A percentile compares a stretch with the other conserved stretches of the same genome.
phyloP scores from a whole-genome alignment of 1,284 basidiomycete genomes.

The Sphaerobolus stellatus region DNA sequence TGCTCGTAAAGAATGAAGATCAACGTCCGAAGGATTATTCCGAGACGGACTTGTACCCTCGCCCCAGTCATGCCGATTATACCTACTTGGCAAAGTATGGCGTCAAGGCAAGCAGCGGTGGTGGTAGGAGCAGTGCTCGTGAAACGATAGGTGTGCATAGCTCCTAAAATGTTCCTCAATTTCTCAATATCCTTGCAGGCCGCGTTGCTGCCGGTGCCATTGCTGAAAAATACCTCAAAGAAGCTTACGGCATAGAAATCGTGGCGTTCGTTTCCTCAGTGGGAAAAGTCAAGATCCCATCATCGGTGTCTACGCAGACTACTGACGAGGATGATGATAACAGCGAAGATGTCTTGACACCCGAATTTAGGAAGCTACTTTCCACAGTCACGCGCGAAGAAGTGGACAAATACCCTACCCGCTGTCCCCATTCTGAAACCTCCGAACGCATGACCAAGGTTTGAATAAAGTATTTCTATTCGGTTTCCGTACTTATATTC shows the following conservation, averaged over 20 bases:
- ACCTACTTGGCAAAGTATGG: conserved; percentile 99
- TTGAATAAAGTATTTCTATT: conserved; percentile 11
- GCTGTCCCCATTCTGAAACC: conserved; percentile 90
- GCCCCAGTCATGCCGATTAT: conserved; percentile 97
- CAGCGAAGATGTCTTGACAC: conserved; percentile 75
- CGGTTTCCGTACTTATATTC: not conserved
- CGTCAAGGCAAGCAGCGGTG: conserved; percentile 95
- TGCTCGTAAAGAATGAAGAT: conserved; percentile 97
- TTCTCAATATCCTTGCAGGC: conserved; percentile 43
- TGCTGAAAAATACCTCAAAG: conserved; percentile 92
- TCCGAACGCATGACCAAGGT: conserved; percentile 90
- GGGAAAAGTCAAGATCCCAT: conserved; percentile 85
- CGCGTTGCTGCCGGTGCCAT: conserved; percentile 98
- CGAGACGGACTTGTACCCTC: conserved; percentile 96
- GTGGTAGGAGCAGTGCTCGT: conserved; percentile 90
- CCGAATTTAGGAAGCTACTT: conserved; percentile 83
- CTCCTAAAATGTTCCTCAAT: not conserved
- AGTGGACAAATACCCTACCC: conserved; percentile 85
- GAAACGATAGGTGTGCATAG: conserved; percentile 84
- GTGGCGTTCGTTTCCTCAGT: conserved; percentile 97
- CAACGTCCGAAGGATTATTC: conserved; percentile 98
- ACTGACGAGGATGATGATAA: conserved; percentile 66
- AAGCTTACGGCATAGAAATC: conserved; percentile 89
- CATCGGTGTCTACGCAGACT: conserved; percentile 39
- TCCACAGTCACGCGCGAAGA: conserved; percentile 80